Conservation (phyloP, 768 basidiomycete genomes). For the Leccinum arenicola region DNA sequence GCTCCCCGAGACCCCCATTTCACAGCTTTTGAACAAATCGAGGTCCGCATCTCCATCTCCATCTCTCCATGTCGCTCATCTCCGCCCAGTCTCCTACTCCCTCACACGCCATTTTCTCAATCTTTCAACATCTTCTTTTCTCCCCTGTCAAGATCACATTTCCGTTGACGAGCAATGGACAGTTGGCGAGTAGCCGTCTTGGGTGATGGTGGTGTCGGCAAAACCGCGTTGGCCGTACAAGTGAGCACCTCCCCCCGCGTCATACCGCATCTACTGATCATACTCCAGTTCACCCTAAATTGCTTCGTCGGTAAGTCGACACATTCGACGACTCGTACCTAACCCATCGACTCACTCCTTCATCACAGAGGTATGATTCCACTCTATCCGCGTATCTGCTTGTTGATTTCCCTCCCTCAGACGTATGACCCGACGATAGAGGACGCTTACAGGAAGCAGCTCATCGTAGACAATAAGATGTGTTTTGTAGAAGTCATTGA, state of each 20-base stretch:
- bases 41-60: slow-evolving; percentile 26
- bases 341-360: slow-evolving; percentile 15
- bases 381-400: slow-evolving; percentile 7
- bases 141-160: slow-evolving; percentile 17
- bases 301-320: slow-evolving; percentile 85
- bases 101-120: slow-evolving; percentile 26
- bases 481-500: slow-evolving; percentile 97
- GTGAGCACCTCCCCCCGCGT: slow-evolving; percentile 42
- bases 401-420: slow-evolving; percentile 37
- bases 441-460: slow-evolving; percentile 94
- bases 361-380: slow-evolving; percentile 50
- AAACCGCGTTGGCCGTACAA: slow-evolving; percentile 95
- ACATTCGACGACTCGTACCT: slow-evolving; percentile 4
- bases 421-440: slow-evolving; percentile 99
- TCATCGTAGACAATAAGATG: slow-evolving; percentile 92
- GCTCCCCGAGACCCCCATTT: slow-evolving; percentile 26
- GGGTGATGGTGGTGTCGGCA: slow-evolving; percentile 96
- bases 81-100: slow-evolving; percentile 13
- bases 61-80: slow-evolving; percentile 21
- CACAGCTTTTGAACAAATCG: slow-evolving; percentile 31
- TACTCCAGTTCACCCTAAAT: slow-evolving; percentile 84
- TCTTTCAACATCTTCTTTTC: slow-evolving; percentile 21
- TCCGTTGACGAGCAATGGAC: slow-evolving; percentile 60
- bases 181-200: slow-evolving; percentile 95
- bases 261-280: slow-evolving; percentile 10